Base-by-base conservation (phyloP, 345 rosid genomes). In the Gossypium thurberi region DNA sequence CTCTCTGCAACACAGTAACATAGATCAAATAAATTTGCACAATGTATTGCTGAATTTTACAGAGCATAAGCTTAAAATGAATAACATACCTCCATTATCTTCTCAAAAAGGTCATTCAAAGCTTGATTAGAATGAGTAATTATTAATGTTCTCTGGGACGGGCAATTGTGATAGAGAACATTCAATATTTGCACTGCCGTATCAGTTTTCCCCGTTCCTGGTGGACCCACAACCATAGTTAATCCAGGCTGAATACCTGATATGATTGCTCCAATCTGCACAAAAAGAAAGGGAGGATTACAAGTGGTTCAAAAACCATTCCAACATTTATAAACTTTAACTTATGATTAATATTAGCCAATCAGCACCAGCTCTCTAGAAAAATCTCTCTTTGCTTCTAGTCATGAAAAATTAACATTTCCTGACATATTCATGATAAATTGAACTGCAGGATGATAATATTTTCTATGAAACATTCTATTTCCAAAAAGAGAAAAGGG, bases 81-180 rank as follows among this genome's bases (percentile, higher is more conserved):
- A 47, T 11, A 12, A 0, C n/a, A 48, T 72, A 72, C 75, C 75
- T 72, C 75, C 75, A 72, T 72, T 72, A 72, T 72, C 67, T 72
- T 72, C 88, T 95, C 99, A 85, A 95, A 95, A 79, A 95, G 94
- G 78, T 95, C 99, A 88, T 95, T 95, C 79, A 95, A 79, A 72
- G 98, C 99, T 85, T 95, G 99, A 79, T 95, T 95, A 63, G 99
- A 95, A 71, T 95, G 99, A 69, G 98, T 95, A 81, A 95, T 95
- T 72, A 95, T 91, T 76, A 95, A 84, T 53, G 99, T 95, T 79
- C 99, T 92, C 79, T 95, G 99, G 71, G 97, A 90, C 69, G 99
- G 94, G 78, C 98, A 95, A 75, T 95, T 95, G 77, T 95, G 99
- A 85, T 95, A 95, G 43, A 95, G 90, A 80, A 92, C 94, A 69